Evolutionary conservation across 495 filamentous ascomycete genomes (phyloP), one percentile per base, ranked within the genome.

Genomic region (Hapsidospora chrysogenum): DNA sequence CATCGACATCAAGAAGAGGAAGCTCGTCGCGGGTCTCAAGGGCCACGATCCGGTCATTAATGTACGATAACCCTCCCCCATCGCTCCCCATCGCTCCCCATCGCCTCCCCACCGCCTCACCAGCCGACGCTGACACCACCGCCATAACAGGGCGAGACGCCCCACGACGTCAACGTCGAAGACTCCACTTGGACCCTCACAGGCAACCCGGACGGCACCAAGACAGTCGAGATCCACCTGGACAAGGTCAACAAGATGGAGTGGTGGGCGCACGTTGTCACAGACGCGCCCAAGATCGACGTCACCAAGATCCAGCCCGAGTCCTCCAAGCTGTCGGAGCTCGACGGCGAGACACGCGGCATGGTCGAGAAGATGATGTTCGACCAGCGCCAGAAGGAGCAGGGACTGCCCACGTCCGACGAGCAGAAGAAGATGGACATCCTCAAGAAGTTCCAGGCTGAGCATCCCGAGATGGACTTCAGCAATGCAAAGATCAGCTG

Each of bases 341-440:
- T 97, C 39, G 92, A 97, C 50, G 87, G 92, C 34, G 82, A 93
- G 70, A 97, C 89, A 41, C 69, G 89, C 40, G 65, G 46, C n/a
- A 95, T 97, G 87, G 89, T 97, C 28, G 89, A 97, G 76, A 97
- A 97, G 71, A 96, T 97, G 89, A 97, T 97, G 89, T 97, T 68
- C 46, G 89, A 97, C 61, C 89, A 97, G 69, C 66, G 80, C 30
- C 85, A 94, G 68, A 96, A 96, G 73, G 89, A 94, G 66, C 64
- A 46, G 42, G 89, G 89, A 5, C 70, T 76, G 51, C 78, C 80
- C 46, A 82, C 74, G 16, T 89, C 80, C 41, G 89, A 96, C 41
- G 87, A 97, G 61, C 72, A 85, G 63, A 76, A 78, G 64, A 96
- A 97, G 71, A 54, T 69, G 57, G 92, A 95, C 25, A 74, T 96